phyloP scores from a whole-genome alignment of 2,329 filamentous ascomycete species.

The Beauveria rudraprayagi region DNA sequence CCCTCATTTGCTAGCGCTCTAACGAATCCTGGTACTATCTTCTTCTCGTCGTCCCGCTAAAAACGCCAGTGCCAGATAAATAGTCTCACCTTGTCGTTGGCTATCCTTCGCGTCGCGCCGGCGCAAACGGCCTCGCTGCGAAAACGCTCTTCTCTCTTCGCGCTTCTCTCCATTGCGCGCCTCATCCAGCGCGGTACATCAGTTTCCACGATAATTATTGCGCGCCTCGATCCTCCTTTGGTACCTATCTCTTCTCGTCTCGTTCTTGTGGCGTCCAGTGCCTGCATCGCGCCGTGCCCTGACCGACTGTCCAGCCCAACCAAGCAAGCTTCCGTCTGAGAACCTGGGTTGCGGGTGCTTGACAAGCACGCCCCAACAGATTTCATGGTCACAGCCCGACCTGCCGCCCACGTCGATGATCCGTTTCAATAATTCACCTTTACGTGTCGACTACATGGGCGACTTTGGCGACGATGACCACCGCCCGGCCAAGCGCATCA shows the following conservation, averaged over 20 bases:
- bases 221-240: background rate
- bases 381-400: background rate
- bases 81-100: background rate
- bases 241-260: background rate
- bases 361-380: background rate
- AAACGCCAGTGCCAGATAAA: background rate
- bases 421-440: background rate
- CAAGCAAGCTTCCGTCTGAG: background rate
- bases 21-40: background rate
- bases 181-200: background rate
- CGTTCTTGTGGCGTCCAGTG: background rate
- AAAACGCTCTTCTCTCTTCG: conserved; percentile 5
- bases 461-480: background rate
- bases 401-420: background rate
- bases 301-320: background rate
- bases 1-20: background rate
- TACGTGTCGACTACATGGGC: conserved; percentile 3
- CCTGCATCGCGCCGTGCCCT: background rate
- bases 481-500: conserved; percentile 15
- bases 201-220: background rate
- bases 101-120: background rate
- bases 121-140: background rate
- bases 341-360: background rate
- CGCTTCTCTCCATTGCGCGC: background rate
- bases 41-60: background rate